phyloP scores from a whole-genome alignment of 2,329 filamentous ascomycete genomes.

The Nothopassalora personata region DNA sequence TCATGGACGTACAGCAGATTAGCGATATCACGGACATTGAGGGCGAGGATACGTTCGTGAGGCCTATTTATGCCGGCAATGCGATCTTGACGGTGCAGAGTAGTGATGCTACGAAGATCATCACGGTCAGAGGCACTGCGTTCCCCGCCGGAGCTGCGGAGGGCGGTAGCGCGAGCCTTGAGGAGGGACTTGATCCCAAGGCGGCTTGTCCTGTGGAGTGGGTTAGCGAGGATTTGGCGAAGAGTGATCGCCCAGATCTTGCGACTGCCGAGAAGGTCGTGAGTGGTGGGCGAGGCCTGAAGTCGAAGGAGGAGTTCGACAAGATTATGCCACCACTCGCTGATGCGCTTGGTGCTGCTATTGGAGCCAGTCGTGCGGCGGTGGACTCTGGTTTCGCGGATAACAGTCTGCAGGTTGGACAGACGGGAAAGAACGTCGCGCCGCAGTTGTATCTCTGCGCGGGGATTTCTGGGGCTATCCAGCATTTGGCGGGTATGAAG shows the following conservation, averaged over 20 bases:
- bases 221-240: slow-evolving; percentile 88
- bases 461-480: slow-evolving; percentile 94
- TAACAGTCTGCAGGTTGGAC: slow-evolving; percentile 95
- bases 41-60: slow-evolving; percentile 87
- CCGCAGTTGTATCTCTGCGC: slow-evolving; percentile 92
- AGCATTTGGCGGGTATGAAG: slow-evolving; percentile 99
- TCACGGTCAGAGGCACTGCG: slow-evolving; percentile 89
- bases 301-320: slow-evolving; percentile 98
- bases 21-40: slow-evolving; percentile 86
- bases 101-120: slow-evolving; percentile 73
- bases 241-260: slow-evolving; percentile 89
- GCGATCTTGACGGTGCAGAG: slow-evolving; percentile 95
- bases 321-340: slow-evolving; percentile 85
- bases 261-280: slow-evolving; percentile 85
- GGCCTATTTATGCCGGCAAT: slow-evolving; percentile 96
- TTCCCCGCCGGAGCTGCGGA: slow-evolving; percentile 71
- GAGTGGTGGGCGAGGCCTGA: slow-evolving; percentile 87
- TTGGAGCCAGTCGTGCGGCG: slow-evolving; percentile 88
- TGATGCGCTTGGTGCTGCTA: slow-evolving; percentile 87
- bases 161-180: slow-evolving; percentile 68
- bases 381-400: slow-evolving; percentile 97
- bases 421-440: slow-evolving; percentile 97
- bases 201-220: slow-evolving; percentile 69
- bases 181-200: slow-evolving; percentile 81
- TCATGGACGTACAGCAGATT: slow-evolving; percentile 88